Percentiles rank a stretch among this genome's conserved stretches.
phyloP scores from a whole-genome alignment of 805 yeast genomes.

The Candida vartiovaarae region DNA sequence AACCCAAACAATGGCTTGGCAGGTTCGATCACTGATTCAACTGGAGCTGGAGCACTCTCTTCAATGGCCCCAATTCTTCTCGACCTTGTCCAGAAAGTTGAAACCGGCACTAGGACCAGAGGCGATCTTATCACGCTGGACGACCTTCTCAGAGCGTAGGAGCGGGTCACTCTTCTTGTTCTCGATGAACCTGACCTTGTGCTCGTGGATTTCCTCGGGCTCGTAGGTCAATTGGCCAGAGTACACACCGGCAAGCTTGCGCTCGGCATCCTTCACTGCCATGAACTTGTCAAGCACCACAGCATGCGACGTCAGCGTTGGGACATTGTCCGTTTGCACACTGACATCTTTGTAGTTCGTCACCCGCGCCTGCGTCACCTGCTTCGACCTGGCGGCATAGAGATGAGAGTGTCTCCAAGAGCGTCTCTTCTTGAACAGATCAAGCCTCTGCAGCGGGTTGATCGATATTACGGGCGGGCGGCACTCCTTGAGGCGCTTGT shows the following conservation, averaged over 20 bases:
- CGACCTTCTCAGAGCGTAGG: slow-evolving; percentile 8
- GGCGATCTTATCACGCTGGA: slow-evolving; percentile 10
- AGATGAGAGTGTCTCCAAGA: slow-evolving; percentile 22
- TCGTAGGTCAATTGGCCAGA: slow-evolving; percentile 22
- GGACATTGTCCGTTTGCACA: slow-evolving; percentile 21
- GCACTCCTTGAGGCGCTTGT: slow-evolving; percentile 1
- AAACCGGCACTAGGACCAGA: slow-evolving; percentile 26
- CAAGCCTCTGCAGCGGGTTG: slow-evolving; percentile 21
- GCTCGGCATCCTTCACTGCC: slow-evolving; percentile 15
- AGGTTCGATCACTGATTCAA: neutral
- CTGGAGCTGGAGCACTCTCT: neutral
- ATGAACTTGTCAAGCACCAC: slow-evolving; percentile 4
- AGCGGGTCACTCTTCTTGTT: slow-evolving; percentile 3
- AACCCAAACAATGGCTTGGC: neutral
- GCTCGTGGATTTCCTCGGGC: slow-evolving; percentile 13
- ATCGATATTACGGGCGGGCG: slow-evolving; percentile 29
- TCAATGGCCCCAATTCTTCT: neutral
- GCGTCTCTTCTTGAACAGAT: slow-evolving; percentile 20
- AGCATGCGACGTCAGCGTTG: slow-evolving; percentile 13
- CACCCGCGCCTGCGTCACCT: neutral
- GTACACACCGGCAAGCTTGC: slow-evolving; percentile 21
- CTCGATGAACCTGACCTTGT: slow-evolving; percentile 14
- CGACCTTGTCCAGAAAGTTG: slow-evolving; percentile 16
- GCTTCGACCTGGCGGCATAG: slow-evolving; percentile 12
- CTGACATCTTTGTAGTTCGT: slow-evolving; percentile 14